Evolutionary conservation across 495 filamentous ascomycete genomes (phyloP), one percentile per base, ranked within the genome.

Genomic region (Pseudomonodictys pantanalensis): DNA sequence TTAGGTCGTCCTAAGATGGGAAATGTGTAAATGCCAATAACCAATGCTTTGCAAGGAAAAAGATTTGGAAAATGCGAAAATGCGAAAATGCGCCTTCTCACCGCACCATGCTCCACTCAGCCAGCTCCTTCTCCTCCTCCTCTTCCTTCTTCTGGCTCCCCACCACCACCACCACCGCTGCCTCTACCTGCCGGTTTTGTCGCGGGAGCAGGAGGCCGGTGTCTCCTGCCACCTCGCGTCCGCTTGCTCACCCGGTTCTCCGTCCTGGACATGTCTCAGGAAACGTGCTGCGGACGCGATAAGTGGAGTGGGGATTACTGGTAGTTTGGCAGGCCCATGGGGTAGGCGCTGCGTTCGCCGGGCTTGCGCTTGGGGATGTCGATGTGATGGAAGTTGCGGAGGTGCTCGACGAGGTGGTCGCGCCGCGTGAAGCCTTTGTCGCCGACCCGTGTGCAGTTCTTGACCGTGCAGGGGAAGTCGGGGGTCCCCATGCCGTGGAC

Each of bases 401-500:
- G 59, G 43, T 69, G 67, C 26, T 69, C 67, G 23, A 55, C 55
- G 1, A 67, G 45, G 46, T 69, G 67, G 42, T 69, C 67, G 3
- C 47, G 52, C 1, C 67, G 45, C 7, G 52, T 68, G 62, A 69
- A 69, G 12, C 67, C 67, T 17, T 65, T 61, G 17, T 54, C 48
- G 12, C 60, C 65, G 0, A 65, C 49, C 2, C 67, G 53, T 9
- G 42, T 52, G 39, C 67, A 69, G 7, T 49, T 20, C 3, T 44
- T 25, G 6, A 65, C 54, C 2, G 51, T 47, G 49, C 67, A 69
- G 22, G 62, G 62, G 25, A 60, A 64, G 0, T 49, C 44, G 10
- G 49, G 54, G 6, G 38, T 58, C 6, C 64, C 50, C 15, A 47
- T 52, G 2, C 58, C 52, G 63, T 85, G 82, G 9, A 79, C 77